Conservation (phyloP, 345 rosid genomes). For the Eucalyptus sideroxylon region DNA sequence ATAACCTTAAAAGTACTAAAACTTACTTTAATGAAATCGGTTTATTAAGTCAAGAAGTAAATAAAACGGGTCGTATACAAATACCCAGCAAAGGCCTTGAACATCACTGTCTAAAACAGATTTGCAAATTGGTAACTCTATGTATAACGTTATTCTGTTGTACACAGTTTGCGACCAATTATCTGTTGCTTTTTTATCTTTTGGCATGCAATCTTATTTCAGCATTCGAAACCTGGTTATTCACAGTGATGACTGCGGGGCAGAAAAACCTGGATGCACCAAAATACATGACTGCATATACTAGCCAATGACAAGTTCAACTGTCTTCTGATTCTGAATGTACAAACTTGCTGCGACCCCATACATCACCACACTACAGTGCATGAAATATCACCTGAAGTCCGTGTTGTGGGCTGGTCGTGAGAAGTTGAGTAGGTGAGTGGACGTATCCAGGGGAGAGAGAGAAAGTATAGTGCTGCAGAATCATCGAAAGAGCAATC, state of each 20-base stretch:
- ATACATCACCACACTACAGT: neutral
- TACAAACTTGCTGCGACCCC: neutral
- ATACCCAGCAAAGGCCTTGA: neutral
- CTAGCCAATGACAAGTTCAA: neutral
- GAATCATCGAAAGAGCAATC: conserved; percentile 32
- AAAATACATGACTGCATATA: neutral
- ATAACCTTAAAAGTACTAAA: neutral
- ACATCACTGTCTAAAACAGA: neutral
- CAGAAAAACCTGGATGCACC: neutral
- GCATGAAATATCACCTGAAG: conserved; percentile 18
- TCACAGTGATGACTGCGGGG: neutral
- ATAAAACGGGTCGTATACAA: neutral
- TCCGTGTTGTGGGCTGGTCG: conserved; percentile 18
- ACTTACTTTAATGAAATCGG: neutral
- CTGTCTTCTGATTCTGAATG: neutral
- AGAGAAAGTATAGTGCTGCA: conserved; percentile 21
- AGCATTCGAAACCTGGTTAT: neutral
- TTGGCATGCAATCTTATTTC: neutral
- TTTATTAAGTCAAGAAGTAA: neutral
- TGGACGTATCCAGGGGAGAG: conserved; percentile 28
- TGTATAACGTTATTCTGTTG: neutral
- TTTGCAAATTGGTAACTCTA: neutral
- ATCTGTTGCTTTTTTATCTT: neutral
- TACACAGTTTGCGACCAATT: neutral
- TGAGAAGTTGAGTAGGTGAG: conserved; percentile 7